phyloP scores from a whole-genome alignment of 352 stramenopile species.

The Globisporangium takayamanum region DNA sequence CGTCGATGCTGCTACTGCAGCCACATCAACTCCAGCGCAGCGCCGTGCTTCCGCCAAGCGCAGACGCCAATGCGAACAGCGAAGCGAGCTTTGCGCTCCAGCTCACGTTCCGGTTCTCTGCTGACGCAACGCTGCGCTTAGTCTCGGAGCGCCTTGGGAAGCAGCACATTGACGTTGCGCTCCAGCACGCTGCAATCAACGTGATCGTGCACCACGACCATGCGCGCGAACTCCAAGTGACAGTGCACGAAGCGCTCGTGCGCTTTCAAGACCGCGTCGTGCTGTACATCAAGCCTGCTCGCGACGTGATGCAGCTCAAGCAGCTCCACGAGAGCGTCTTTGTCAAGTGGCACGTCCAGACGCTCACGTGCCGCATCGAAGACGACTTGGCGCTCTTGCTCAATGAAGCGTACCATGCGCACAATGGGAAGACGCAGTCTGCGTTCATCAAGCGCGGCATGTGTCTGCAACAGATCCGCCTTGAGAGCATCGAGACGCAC shows the following conservation, averaged over 20 bases:
- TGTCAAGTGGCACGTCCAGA: constrained; percentile 48
- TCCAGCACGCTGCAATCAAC: constrained; percentile 38
- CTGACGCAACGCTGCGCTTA: constrained; percentile 35
- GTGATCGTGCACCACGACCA: constrained; percentile 40
- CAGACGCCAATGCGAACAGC: constrained; percentile 5
- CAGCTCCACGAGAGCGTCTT: constrained; percentile 27
- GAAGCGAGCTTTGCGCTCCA: constrained; percentile 42
- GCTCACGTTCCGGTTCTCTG: constrained; percentile 43
- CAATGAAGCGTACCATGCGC: constrained; percentile 46
- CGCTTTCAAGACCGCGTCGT: constrained; percentile 41
- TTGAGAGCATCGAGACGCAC: constrained; percentile 51
- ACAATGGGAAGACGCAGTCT: constrained; percentile 46
- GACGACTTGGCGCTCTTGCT: constrained; percentile 36
- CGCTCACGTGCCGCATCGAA: constrained; percentile 34
- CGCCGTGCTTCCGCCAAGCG: background rate
- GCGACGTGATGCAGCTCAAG: constrained; percentile 45
- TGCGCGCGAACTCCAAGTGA: constrained; percentile 41
- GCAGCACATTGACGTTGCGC: constrained; percentile 28
- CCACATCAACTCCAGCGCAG: constrained; percentile 4
- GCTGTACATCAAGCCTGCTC: constrained; percentile 45
- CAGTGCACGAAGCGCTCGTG: constrained; percentile 36
- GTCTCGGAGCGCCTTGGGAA: constrained; percentile 27
- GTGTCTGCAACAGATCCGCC: constrained; percentile 47
- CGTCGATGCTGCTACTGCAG: constrained; percentile 1
- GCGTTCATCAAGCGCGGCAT: constrained; percentile 51